phyloP scores from a whole-genome alignment of 2,329 filamentous ascomycete species.

The Tolypocladium nubicola region DNA sequence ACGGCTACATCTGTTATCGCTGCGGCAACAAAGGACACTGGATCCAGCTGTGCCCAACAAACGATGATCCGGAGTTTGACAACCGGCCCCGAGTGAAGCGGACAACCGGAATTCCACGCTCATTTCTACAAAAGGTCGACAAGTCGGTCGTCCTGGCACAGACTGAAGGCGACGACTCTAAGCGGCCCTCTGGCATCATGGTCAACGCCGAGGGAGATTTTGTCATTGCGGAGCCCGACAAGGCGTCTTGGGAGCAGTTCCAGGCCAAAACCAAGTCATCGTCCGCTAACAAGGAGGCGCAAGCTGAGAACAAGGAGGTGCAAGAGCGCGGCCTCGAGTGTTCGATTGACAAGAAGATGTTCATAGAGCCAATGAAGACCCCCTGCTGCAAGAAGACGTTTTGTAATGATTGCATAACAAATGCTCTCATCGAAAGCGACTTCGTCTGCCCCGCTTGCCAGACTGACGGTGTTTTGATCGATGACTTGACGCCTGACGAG shows the following conservation, averaged over 20 bases:
- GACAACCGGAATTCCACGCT: constrained; percentile 92
- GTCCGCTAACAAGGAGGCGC: constrained; percentile 67
- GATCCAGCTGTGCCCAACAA: constrained; percentile 98
- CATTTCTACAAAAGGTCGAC: constrained; percentile 90
- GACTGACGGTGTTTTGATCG: constrained; percentile 83
- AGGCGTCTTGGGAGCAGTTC: constrained; percentile 92
- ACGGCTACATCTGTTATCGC: constrained; percentile 91
- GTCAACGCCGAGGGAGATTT: constrained; percentile 96
- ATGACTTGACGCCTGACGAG: constrained; percentile 77
- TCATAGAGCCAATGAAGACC: constrained; percentile 97
- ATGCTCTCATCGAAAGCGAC: constrained; percentile 96
- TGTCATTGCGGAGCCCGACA: constrained; percentile 91
- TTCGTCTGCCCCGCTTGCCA: constrained; percentile 90
- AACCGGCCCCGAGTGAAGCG: constrained; percentile 88
- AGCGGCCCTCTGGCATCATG: constrained; percentile 85
- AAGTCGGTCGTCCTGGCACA: constrained; percentile 70
- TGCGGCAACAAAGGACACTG: constrained; percentile 98
- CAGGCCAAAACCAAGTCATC: constrained; percentile 89
- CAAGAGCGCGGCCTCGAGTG: constrained; percentile 85
- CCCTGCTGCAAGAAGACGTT: constrained; percentile 97
- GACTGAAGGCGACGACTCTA: constrained; percentile 70
- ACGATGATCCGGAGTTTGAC: constrained; percentile 93
- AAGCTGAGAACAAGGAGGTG: constrained; percentile 73
- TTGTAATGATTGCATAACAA: constrained; percentile 99
- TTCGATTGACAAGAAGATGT: constrained; percentile 93